Percentiles rank a stretch among this genome's conserved stretches.
These are phyloP conservation scores for Lizonia empirigonia DNA, from an alignment of 2,329 filamentous ascomycete genomes.

Conservation along the genomic window DNA sequence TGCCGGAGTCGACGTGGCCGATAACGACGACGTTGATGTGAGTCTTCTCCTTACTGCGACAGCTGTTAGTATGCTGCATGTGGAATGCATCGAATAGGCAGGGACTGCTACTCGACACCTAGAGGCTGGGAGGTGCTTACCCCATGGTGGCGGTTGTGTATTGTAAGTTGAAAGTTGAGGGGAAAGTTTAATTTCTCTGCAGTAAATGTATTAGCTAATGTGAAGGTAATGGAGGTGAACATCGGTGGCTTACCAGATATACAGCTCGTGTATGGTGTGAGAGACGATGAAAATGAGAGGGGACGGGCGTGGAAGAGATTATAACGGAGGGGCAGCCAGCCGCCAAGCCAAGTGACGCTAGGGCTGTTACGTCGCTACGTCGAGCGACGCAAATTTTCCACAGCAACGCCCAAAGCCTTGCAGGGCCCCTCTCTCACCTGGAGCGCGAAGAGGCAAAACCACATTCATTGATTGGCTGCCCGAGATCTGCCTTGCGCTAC, in stretches of 20 bases:
- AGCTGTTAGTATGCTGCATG: constrained; percentile 40
- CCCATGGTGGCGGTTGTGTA: constrained; percentile 63
- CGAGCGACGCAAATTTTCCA: constrained; percentile 9
- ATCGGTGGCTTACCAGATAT: background rate
- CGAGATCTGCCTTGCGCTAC: constrained; percentile 19
- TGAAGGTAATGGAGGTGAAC: background rate
- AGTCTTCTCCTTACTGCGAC: constrained; percentile 84
- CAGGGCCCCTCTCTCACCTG: constrained; percentile 14
- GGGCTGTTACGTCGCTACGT: background rate
- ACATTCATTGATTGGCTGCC: constrained; percentile 18
- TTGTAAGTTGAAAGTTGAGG: constrained; percentile 37
- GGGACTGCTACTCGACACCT: background rate
- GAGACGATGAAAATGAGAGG: background rate
- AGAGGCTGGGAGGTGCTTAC: constrained; percentile 53
- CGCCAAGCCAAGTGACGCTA: constrained; percentile 4
- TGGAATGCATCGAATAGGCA: constrained; percentile 1
- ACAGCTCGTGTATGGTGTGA: constrained; percentile 10
- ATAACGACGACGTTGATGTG: constrained; percentile 97
- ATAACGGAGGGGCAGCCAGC: constrained; percentile 9
- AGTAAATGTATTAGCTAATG: background rate
- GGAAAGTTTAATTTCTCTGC: constrained; percentile 9
- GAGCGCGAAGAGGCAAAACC: constrained; percentile 9
- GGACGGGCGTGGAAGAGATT: constrained; percentile 7
- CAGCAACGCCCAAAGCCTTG: constrained; percentile 18
- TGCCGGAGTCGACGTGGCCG: constrained; percentile 99